Conservation (phyloP, 108 stramenopile genomes). For the Cylindrotheca fusiformis region DNA sequence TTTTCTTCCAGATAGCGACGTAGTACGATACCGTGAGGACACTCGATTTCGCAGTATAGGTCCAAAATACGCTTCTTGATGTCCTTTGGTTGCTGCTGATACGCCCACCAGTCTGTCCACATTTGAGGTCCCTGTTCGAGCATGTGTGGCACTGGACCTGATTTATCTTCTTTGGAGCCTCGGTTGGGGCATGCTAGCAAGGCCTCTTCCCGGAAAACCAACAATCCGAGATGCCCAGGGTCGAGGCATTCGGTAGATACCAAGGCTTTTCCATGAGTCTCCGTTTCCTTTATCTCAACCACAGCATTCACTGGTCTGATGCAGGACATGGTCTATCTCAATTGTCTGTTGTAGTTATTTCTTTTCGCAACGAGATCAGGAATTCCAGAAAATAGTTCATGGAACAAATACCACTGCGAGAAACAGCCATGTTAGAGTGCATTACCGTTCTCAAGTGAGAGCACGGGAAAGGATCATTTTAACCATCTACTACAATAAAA, state of each 20-base stretch:
- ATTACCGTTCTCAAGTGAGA: no score
- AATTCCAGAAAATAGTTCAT: no score
- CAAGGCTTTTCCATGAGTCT: constrained; percentile 21
- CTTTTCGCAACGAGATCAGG: no score
- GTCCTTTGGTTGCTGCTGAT: constrained; percentile 15
- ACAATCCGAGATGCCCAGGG: constrained; percentile 21
- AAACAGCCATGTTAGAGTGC: no score
- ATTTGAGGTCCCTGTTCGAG: constrained; percentile 29
- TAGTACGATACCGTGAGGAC: constrained; percentile 23
- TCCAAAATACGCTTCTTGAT: constrained; percentile 12
- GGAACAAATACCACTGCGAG: no score
- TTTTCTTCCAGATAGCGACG: constrained; percentile 17
- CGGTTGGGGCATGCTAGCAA: constrained; percentile 19
- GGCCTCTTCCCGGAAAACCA: constrained; percentile 24
- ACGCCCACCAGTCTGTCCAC: constrained; percentile 32
- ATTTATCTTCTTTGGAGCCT: constrained; percentile 9
- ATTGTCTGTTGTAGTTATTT: no score
- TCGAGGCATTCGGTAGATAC: constrained; percentile 21
- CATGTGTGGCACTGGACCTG: constrained; percentile 16
- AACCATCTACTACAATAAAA: no score
- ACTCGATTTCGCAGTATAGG: constrained; percentile 28
- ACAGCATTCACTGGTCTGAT: no score
- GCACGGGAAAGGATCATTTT: no score
- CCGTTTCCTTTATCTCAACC: constrained; percentile 11
- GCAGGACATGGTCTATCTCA: no score